Conservation (phyloP, 805 yeast genomes). For the Wickerhamomyces canadensis region DNA sequence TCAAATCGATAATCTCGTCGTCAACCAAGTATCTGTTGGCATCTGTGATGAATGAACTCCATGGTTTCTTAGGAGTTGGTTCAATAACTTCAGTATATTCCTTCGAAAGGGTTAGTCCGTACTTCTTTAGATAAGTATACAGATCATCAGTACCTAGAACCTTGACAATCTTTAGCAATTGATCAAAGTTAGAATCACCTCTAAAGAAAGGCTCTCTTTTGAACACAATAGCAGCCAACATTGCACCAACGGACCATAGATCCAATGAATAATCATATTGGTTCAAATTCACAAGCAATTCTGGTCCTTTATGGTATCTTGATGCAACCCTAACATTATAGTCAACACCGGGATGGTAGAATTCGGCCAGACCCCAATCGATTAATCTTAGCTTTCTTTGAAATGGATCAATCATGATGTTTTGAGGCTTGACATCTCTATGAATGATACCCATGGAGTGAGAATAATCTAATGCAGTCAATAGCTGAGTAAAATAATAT, state of each 20-base stretch:
- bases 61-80: conserved; percentile 75
- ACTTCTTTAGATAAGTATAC: conserved; percentile 61
- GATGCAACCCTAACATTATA: conserved; percentile 94
- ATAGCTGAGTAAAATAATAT: conserved; percentile 73
- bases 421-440: conserved; percentile 93
- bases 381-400: conserved; percentile 68
- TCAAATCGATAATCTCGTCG: conserved; percentile 72
- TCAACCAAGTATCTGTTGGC: conserved; percentile 64
- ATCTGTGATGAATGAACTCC: conserved; percentile 71
- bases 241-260: conserved; percentile 92
- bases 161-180: conserved; percentile 81
- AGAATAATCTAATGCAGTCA: conserved; percentile 80
- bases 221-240: conserved; percentile 85
- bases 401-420: conserved; percentile 88
- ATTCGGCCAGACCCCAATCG: conserved; percentile 96
- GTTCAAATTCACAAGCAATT: conserved; percentile 76
- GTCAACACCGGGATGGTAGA: conserved; percentile 83
- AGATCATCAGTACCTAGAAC: conserved; percentile 84
- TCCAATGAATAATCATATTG: conserved; percentile 90
- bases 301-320: conserved; percentile 91
- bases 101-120: conserved; percentile 61
- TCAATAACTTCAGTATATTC: conserved; percentile 75
- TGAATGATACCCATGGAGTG: conserved; percentile 97
- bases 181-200: conserved; percentile 88
- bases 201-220: conserved; percentile 89